These are phyloP conservation scores for Evansstolkia leycettana DNA, from an alignment of 495 filamentous ascomycete species.

Conservation along the genomic window DNA sequence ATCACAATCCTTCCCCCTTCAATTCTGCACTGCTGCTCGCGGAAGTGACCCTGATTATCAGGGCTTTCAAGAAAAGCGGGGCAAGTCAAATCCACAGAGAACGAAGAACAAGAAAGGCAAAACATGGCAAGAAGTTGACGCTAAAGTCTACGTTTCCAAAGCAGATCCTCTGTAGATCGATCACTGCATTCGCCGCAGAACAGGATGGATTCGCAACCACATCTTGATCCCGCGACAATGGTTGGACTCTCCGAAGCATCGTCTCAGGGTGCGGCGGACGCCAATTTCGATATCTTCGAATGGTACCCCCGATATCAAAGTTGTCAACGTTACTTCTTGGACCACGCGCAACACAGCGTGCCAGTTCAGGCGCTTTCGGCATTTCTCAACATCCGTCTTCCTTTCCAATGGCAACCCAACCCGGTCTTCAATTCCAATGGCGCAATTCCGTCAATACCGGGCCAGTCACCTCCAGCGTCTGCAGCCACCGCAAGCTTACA, in stretches of 20 bases:
- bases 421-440: slow-evolving; percentile 23
- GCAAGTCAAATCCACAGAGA: neutral
- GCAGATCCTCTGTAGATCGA: neutral
- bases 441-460: slow-evolving; percentile 16
- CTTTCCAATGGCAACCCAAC: slow-evolving; percentile 31
- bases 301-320: slow-evolving; percentile 91
- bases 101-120: too few species aligned
- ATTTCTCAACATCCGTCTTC: slow-evolving; percentile 73
- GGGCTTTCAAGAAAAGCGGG: neutral
- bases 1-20: slow-evolving; percentile 6
- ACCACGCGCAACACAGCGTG: slow-evolving; percentile 75
- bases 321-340: slow-evolving; percentile 87
- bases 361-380: slow-evolving; percentile 81
- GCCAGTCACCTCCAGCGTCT: slow-evolving; percentile 7
- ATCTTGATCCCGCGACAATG: slow-evolving; percentile 30
- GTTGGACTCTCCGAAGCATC: slow-evolving; percentile 23
- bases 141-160: too few species aligned
- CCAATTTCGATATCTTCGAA: slow-evolving; percentile 66
- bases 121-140: too few species aligned
- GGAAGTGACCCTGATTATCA: neutral
- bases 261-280: slow-evolving; percentile 23
- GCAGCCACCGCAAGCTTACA: slow-evolving; percentile 8
- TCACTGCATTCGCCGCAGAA: neutral
- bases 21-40: slow-evolving; percentile 1
- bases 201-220: slow-evolving; percentile 21